Base-by-base conservation (phyloP, 176 grass and related monocot genomes). In the Bromus sterilis region DNA sequence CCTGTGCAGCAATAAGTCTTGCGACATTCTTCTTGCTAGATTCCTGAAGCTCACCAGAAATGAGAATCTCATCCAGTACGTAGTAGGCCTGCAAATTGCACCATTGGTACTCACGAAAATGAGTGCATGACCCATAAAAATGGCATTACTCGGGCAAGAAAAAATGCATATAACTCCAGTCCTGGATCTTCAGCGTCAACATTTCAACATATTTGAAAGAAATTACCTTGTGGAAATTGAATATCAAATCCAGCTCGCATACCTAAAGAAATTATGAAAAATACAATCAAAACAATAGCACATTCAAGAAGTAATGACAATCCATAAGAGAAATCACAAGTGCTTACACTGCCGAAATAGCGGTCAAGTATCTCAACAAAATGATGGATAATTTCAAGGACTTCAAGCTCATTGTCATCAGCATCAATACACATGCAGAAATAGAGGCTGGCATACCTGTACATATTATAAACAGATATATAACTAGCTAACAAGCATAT, bases 401-500 rank as follows among this genome's bases (percentile, higher is more conserved):
- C 70, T 83, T 99, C 96, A 0, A 99, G 91, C 87, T 95, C 96
- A 77, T 99, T 99, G 77, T 99, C 96, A 44, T 93, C 89, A 62
- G 93, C 80, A 83, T 99, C 91, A 74, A 95, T 90, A 85, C 96
- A 99, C 93, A 99, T 99, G 89, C 96, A 99, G 85, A 99, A 99
- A 89, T 99, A 99, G 46, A 99, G 87, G 79, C 96, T 99, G 2
- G 96, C 96, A 87, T 99, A 99, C 89, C 96, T 99, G 63, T 4
- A 35, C 40, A 61, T 9, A 74, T 78, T 71, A 84, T 58, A 56
- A 83, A 80, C 15, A 78, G 62, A 10, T 11, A 40, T n/a, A 87
- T 87, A 59, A 76, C 66, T 48, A 36, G 40, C 66, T 18, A 40
- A 78, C 3, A 37, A 75, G 71, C 18, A 75, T 20, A 70, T 18